Evolutionary conservation across 2,329 filamentous ascomycete genomes (phyloP).

Genomic region (Paecilomyces sp.): DNA sequence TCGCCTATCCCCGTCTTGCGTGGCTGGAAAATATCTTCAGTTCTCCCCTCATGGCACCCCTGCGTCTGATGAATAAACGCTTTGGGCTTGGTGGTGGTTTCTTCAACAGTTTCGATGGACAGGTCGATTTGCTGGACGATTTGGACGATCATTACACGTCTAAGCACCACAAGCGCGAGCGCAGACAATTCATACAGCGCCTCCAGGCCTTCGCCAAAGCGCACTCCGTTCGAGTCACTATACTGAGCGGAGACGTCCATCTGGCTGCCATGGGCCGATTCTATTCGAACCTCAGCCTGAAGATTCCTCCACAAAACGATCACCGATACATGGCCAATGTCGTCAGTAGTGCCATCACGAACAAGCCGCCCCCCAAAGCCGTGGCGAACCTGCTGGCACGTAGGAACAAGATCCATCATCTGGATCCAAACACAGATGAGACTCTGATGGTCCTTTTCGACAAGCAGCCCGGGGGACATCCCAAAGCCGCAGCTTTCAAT

Average conservation of each 20-base stretch:
- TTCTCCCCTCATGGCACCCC: conserved; percentile 78
- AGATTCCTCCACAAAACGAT: conserved; percentile 51
- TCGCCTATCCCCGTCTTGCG: conserved; percentile 67
- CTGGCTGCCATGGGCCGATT: conserved; percentile 58
- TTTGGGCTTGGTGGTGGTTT: conserved; percentile 79
- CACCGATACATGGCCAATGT: conserved; percentile 60
- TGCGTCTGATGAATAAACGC: conserved; percentile 82
- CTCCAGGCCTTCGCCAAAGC: conserved; percentile 53
- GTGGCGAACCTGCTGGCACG: conserved; percentile 58
- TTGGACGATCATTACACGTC: conserved; percentile 76
- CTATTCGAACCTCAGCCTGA: conserved; percentile 54
- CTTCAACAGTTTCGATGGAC: conserved; percentile 90
- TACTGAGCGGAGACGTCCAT: conserved; percentile 59
- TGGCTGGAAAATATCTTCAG: conserved; percentile 91
- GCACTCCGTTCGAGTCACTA: conserved; percentile 52
- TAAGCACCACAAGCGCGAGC: conserved; percentile 82
- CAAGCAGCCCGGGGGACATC: conserved; percentile 49
- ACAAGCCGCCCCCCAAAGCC: conserved; percentile 58
- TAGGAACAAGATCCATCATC: conserved; percentile 59
- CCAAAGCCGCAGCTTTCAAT: conserved; percentile 66
- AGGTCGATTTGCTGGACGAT: conserved; percentile 58
- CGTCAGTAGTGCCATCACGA: conserved; percentile 59
- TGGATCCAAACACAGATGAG: conserved; percentile 57
- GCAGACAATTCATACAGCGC: conserved; percentile 62
- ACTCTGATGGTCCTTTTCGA: conserved; percentile 58